Conservation (phyloP, 2,329 filamentous ascomycete species). For the Aquanectria penicillioides region DNA sequence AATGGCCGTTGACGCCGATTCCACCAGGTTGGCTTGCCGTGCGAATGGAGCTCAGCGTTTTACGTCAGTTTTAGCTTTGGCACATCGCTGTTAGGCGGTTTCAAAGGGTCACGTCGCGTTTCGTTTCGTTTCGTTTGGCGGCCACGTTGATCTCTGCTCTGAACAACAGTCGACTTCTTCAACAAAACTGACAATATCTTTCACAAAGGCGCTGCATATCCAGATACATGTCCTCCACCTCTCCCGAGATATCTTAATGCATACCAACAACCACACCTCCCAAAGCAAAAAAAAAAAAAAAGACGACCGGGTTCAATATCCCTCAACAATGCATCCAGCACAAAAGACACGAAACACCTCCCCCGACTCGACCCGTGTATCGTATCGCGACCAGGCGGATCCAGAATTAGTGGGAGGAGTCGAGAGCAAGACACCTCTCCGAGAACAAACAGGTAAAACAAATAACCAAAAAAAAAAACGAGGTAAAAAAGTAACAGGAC, state of each 20-base stretch:
- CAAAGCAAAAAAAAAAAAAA: conserved; percentile 8
- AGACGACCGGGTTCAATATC: conserved; percentile 18
- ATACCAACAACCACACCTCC: conserved; percentile 20
- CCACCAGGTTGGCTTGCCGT: no score
- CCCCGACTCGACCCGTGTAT: conserved; percentile 20
- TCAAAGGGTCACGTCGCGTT: no score
- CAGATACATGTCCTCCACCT: conserved; percentile 22
- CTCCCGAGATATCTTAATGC: conserved; percentile 25
- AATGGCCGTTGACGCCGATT: no score
- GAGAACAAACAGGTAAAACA: conserved; percentile 17
- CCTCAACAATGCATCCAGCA: conserved; percentile 28
- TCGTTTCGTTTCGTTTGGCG: no score
- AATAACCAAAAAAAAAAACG: conserved; percentile 28
- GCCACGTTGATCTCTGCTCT: no score
- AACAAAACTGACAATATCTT: not conserved
- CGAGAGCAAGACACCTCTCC: conserved; percentile 22
- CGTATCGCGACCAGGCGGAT: conserved; percentile 38
- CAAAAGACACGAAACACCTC: conserved; percentile 21
- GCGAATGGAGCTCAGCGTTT: no score
- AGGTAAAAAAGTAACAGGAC: conserved; percentile 15
- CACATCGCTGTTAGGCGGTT: no score
- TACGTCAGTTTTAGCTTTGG: no score
- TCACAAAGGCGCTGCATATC: conserved; percentile 19
- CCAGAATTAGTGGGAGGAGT: conserved; percentile 38
- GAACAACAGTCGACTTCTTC: not conserved